Base-by-base conservation (phyloP, 1,284 basidiomycete genomes). In the Wolfiporia cocos region DNA sequence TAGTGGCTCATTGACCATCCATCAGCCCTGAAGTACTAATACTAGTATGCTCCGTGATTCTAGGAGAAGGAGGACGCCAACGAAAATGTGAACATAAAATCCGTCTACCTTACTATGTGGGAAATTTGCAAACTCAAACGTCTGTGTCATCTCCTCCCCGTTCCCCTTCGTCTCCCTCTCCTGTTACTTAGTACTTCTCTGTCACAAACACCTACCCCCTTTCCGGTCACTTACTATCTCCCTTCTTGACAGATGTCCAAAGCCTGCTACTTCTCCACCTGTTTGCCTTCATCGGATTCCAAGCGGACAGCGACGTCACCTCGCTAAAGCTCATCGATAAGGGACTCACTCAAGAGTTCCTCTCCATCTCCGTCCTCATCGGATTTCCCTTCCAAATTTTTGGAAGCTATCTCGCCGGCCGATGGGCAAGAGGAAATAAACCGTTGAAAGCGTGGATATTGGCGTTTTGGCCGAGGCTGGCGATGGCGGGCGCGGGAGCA, bases 361-460 rank as follows among this genome's bases (percentile, higher is more conserved):
- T 99, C 28, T 94, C 96, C 4, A 74, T 96, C 19, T 88, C 92
- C 2, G 94, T 96, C 24, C 78, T 99, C 38, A 89, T 99, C 55
- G 96, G 99, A 64, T 99, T 99, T 54, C 96, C 96, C 1, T 96
- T 96, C 66, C 95, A 99, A 68, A 92, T 99, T 45, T 62, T 92
- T 43, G 92, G 92, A 28, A 95, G 95, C 9, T 99, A 92, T 82
- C 71, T 96, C n/a, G 92, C 94, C 0, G 95, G 92, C 2, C 82
- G 83, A 53, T 98, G 93, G 92, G 86, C 89, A 2, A 71, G 78
- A 42, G 89, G 88, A 2, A 74, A 81, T 39, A 73, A 70, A 37
- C 86, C 86, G 11, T 69, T 92, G 22, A 76, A 79, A 11, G 87
- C 91, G 4, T 99, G 95, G 95, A 69, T 97, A 34, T 74, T 74